Evolutionary conservation across 345 rosid genomes (phyloP), one percentile per base, ranked within the genome.

Genomic region (Eucalyptus erythrocorys): DNA sequence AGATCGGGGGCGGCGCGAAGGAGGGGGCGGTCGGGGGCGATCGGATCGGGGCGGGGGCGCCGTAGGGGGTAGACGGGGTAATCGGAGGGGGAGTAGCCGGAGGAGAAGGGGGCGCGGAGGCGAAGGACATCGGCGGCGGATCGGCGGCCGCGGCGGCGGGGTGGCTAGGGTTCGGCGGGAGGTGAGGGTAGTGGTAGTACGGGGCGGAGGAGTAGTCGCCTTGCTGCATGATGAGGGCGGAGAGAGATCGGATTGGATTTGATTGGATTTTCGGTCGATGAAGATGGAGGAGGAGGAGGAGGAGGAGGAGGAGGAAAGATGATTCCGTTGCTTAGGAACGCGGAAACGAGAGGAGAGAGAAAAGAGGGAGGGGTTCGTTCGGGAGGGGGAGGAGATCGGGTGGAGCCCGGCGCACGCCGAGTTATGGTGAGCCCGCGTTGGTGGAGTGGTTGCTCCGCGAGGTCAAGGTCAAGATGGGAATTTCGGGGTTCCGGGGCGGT

Each of bases 11-110:
- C 14, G 94, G 92, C 8, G 92, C 71, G 91, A 89, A 96, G 7
- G 97, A 91, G n/a, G 99, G 95, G 53, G 98, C 96, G 11, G 98
- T 92, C 49, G 93, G 89, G 99, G 53, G 97, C 96, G 12, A 97
- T 92, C 57, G 93, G 89, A 87, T 93, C 96, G 9, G 94, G 89
- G 93, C 94, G 7, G 96, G 87, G 85, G 94, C 90, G 86, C 93
- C 95, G 89, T 89, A 95, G 53, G 91, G 95, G 80, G 85, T 93
- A 93, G 34, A n/a, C 81, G 15, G 97, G 85, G 93, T 91, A 94
- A 90, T 97, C 98, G n/a, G 93, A 57, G 30, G 94, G 85, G 3
- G 93, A 37, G 91, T 93, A 94, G 86, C 94, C 91, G 88, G 95
- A 84, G 59, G 90, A 76, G 90, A 93, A 95, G 7, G 99, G 15